Evolutionary conservation across 108 stramenopile genomes (phyloP).

Genomic region (Epithemia pelagica): DNA sequence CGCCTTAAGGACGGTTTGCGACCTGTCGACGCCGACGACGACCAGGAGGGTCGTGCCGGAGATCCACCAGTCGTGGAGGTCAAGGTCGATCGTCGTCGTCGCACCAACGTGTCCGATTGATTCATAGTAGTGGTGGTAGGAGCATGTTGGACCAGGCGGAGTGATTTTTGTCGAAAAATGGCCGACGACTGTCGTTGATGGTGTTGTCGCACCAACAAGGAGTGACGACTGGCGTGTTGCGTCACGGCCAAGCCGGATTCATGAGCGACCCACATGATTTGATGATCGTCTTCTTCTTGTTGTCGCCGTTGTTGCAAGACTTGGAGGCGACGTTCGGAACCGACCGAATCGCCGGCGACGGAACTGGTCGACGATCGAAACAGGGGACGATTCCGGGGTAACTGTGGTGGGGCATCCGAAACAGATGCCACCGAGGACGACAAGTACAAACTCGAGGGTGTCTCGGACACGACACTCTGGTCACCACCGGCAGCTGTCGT

Average conservation of each 20-base stretch:
- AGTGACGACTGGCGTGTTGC: constrained; percentile 10
- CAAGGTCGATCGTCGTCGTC: neutral
- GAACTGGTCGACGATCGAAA: neutral
- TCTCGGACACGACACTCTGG: neutral
- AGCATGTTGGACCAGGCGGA: neutral
- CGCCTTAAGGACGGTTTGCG: neutral
- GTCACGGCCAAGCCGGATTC: constrained; percentile 37
- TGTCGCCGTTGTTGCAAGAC: constrained; percentile 25
- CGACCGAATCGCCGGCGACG: constrained; percentile 1
- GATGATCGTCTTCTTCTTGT: constrained; percentile 2
- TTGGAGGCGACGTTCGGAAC: constrained; percentile 24
- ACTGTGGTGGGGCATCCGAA: neutral
- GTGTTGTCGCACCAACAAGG: constrained; percentile 16
- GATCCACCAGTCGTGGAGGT: neutral
- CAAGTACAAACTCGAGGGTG: neutral
- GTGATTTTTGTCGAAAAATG: neutral
- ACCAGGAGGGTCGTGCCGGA: neutral
- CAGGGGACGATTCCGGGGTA: neutral
- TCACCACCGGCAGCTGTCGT: neutral
- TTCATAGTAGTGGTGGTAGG: neutral
- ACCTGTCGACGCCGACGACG: neutral
- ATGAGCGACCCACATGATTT: constrained; percentile 49
- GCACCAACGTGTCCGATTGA: too few species aligned
- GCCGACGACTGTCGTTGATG: neutral
- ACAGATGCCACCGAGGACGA: neutral